Conservation (phyloP, 2,329 filamentous ascomycete species). For the Rugonectria rugulosa region DNA sequence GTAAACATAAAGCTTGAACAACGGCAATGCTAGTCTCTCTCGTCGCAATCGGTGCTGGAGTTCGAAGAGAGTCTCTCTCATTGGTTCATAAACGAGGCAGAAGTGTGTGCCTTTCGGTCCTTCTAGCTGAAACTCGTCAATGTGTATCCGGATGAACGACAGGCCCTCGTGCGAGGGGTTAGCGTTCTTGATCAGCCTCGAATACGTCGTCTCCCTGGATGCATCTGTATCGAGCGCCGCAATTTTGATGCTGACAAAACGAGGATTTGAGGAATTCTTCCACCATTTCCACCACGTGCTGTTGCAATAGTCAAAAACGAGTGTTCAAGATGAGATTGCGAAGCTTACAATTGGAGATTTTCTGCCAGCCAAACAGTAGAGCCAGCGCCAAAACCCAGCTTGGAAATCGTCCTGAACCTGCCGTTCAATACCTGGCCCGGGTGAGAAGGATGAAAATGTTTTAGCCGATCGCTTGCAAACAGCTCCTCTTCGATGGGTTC, state of each 20-base stretch:
- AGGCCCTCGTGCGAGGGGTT: conserved; percentile 4
- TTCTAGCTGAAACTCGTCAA: conserved; percentile 26
- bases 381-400: conserved; percentile 46
- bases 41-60: conserved; percentile 24
- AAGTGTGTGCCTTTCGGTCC: conserved; percentile 25
- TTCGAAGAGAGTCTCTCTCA: conserved; percentile 31
- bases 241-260: not conserved
- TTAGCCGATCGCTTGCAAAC: conserved; percentile 19
- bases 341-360: conserved; percentile 29
- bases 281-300: not conserved
- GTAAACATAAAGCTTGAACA: conserved; percentile 27
- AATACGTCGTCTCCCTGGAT: not conserved
- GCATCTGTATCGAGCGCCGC: not conserved
- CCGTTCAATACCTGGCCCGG: conserved; percentile 41
- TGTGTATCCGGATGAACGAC: conserved; percentile 9
- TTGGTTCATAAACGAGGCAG: conserved; percentile 33
- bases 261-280: conserved; percentile 22
- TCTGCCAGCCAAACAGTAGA: conserved; percentile 50
- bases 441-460: conserved; percentile 24
- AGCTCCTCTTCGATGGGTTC: conserved; percentile 31
- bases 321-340: not conserved
- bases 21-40: conserved; percentile 18
- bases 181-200: not conserved
- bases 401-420: conserved; percentile 45
- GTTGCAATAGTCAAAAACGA: not conserved